Evolutionary conservation across 2,329 filamentous ascomycete species (phyloP), one percentile per base, ranked within the genome.

Genomic region (Scedosporium boydii): DNA sequence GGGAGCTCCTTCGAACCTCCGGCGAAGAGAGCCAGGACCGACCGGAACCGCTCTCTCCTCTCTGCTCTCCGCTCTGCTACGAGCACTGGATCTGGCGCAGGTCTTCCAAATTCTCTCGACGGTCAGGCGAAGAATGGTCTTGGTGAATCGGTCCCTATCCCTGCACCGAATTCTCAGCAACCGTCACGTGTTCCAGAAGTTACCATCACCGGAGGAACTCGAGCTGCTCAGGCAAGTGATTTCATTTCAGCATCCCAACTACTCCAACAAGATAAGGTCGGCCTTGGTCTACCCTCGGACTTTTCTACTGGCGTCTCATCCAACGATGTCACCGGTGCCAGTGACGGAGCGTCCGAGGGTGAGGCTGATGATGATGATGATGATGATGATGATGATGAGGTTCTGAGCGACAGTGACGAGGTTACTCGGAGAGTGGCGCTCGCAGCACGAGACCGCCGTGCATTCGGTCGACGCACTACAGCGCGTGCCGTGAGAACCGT

Each of bases 381-480:
- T 16, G 44, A 48, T n/a, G 44, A n/a, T 3, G n/a, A 7, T 16
- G 62, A 7, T 16, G 62, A 60, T 41, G 60, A 18, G 18, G 63
- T 38, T 23, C 60, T 51, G 7, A 23, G 18, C 23, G 51, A 55
- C 10, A 10, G 18, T 9, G 23, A 64, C 23, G 62, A 59, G 57
- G n/a, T 46, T 53, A n/a, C 18, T 41, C 41, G 59, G 26, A 34
- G 14, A 48, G 55, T 62, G 58, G 29, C 61, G 38, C 53, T 18
- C 29, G 53, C 42, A 21, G 66, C 69, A 3, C 62, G 61, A 6
- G 65, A 64, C 4, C 75, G 75, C 26, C 78, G 74, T 21, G 76
- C 69, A 4, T 77, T 70, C 65, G 65, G 74, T 64, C 21, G 53
- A 62, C 3, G 69, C 66, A 42, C 70, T 69, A 58, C 67, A 58